A percentile compares a stretch with the other conserved stretches of the same genome.
phyloP scores from a whole-genome alignment of 306 rosid species.

The Ormosia semicastrata region DNA sequence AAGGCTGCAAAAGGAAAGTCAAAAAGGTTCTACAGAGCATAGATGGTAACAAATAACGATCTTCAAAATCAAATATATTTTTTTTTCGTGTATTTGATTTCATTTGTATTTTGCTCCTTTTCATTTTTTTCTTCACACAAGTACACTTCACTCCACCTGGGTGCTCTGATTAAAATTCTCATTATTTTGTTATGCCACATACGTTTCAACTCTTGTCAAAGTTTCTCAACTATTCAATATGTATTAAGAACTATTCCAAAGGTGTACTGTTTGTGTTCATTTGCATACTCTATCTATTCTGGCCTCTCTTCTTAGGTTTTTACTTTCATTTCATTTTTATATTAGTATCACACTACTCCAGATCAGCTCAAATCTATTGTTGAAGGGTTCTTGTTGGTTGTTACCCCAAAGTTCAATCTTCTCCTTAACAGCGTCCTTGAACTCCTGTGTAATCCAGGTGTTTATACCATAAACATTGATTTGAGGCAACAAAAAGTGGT shows the following conservation, averaged over 20 bases:
- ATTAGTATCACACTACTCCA: not conserved
- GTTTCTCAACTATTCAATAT: not conserved
- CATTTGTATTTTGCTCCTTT: not conserved
- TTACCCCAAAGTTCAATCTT: not conserved
- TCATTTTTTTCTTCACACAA: not conserved
- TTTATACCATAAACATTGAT: constrained; percentile 54
- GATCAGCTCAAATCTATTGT: not conserved
- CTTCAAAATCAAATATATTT: not conserved
- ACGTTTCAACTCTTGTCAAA: not conserved
- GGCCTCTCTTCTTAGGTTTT: not conserved
- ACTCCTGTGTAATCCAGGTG: constrained; percentile 48
- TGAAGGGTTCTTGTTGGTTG: not conserved
- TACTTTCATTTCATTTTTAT: too few species aligned
- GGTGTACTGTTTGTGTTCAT: not conserved
- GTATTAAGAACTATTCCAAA: not conserved
- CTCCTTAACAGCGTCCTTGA: not conserved
- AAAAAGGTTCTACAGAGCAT: constrained; percentile 50
- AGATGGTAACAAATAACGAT: constrained; percentile 41
- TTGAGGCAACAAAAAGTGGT: constrained; percentile 61
- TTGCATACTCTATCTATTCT: not conserved
- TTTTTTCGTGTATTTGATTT: not conserved
- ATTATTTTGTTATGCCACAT: not conserved
- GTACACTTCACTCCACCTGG: not conserved
- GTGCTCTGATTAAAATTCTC: not conserved
- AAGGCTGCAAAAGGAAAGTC: constrained; percentile 75